Base-by-base conservation (phyloP, 805 yeast species). In the Torulaspora indica region DNA sequence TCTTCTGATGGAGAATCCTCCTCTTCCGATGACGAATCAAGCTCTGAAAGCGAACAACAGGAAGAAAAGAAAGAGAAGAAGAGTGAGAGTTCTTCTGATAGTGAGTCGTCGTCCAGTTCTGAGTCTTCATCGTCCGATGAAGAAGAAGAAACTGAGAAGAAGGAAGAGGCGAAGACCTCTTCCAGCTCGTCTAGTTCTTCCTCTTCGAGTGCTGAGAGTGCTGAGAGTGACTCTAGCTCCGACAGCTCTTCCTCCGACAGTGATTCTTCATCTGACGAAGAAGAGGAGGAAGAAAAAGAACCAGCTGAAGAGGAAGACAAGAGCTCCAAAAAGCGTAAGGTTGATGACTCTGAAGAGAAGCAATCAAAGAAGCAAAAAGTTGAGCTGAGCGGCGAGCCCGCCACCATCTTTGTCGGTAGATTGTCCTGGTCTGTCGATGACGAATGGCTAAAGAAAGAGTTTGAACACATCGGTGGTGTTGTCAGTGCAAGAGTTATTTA, bases 371-470 rank as follows among this genome's bases (percentile, higher is more conserved):
- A 78, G 67, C 77, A 53, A 45, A 75, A 72, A 54, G 58, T 64
- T 42, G 68, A 67, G 40, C 23, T 45, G 31, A 35, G 61, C 18
- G 73, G 69, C 54, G 95, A 83, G 70, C 83, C 89, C 58, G 85
- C 91, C 48, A 91, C 98, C 49, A 69, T 93, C 54, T 93, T 93
- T 61, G 98, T 90, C 54, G 98, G 98, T 61, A 83, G 98, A 74
- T 79, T 93, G 62, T 89, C 98, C 15, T 93, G 98, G 98, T 85
- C 81, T 69, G 78, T 93, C 61, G 98, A 93, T 63, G 97, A 90
- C 66, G 95, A 82, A 48, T 86, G 96, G 95, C 80, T 93, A 67
- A 75, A 76, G 70, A 73, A 82, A 50, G 97, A 87, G 73, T 93
- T 93, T 68, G 89, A 82, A 67, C 78, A 76, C 51, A 60, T 70